Percentiles rank a stretch among this genome's conserved stretches.
Evolutionary conservation across 306 rosid species (phyloP).

Genomic region (Quercus gilva): DNA sequence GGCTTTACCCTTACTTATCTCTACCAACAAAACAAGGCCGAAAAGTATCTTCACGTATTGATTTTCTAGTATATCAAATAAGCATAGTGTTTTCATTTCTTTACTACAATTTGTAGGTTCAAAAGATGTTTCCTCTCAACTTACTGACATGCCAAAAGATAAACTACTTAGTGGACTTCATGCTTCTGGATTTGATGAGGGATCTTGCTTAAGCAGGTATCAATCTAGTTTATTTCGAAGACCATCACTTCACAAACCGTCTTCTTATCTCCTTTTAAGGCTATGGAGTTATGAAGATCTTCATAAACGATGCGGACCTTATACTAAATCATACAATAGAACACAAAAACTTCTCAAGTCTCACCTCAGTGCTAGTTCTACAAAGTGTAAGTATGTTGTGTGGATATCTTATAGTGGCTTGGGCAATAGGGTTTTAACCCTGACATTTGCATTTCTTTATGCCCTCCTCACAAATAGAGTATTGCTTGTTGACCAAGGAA

Average conservation of each 20-base stretch:
- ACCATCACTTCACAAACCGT: slow-evolving; percentile 36
- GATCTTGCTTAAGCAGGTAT: slow-evolving; percentile 64
- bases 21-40: neutral
- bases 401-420: slow-evolving; percentile 71
- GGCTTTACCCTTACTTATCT: neutral
- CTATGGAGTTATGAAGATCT: slow-evolving; percentile 55
- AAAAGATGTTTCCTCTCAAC: slow-evolving; percentile 20
- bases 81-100: neutral
- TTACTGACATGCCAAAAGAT: slow-evolving; percentile 35
- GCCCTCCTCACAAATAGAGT: slow-evolving; percentile 72
- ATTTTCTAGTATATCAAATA: neutral
- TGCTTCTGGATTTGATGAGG: slow-evolving; percentile 47
- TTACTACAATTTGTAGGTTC: slow-evolving; percentile 6
- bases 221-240: slow-evolving; percentile 42
- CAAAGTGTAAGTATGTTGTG: slow-evolving; percentile 56
- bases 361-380: slow-evolving; percentile 28
- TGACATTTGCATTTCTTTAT: slow-evolving; percentile 64
- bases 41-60: neutral
- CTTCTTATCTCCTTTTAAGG: slow-evolving; percentile 56
- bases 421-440: slow-evolving; percentile 63
- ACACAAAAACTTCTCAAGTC: slow-evolving; percentile 49
- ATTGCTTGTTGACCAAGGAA: slow-evolving; percentile 67
- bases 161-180: slow-evolving; percentile 52
- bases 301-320: slow-evolving; percentile 63
- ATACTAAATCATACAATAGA: slow-evolving; percentile 53